Conservation (phyloP, 768 basidiomycete species). For the Termitomyces sp. region DNA sequence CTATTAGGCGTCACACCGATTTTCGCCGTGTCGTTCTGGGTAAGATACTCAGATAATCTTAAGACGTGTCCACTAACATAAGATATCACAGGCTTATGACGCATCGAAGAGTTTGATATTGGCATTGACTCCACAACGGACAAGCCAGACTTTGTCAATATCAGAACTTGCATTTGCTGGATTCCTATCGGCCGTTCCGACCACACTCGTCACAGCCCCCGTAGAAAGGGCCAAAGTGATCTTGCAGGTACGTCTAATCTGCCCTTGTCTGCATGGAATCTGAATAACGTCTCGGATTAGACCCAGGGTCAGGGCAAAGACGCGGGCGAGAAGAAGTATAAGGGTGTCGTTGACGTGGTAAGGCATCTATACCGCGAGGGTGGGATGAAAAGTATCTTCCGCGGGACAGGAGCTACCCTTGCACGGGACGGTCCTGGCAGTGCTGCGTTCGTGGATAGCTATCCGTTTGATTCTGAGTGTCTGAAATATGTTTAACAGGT, state of each 20-base stretch:
- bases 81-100: slow-evolving; percentile 73
- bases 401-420: slow-evolving; percentile 91
- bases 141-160: slow-evolving; percentile 55
- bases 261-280: neutral
- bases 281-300: slow-evolving; percentile 30
- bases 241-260: slow-evolving; percentile 57
- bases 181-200: slow-evolving; percentile 89
- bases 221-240: slow-evolving; percentile 97
- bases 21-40: slow-evolving; percentile 98
- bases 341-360: slow-evolving; percentile 88
- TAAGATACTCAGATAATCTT: slow-evolving; percentile 27
- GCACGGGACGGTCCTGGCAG: slow-evolving; percentile 95
- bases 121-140: slow-evolving; percentile 72
- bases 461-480: neutral
- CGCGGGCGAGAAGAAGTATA: slow-evolving; percentile 62
- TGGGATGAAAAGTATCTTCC: slow-evolving; percentile 84
- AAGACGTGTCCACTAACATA: neutral
- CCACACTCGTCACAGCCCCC: slow-evolving; percentile 90
- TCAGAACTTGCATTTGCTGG: slow-evolving; percentile 88
- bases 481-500: slow-evolving; percentile 40
- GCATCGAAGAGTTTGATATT: slow-evolving; percentile 84
- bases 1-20: slow-evolving; percentile 95
- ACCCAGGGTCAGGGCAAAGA: slow-evolving; percentile 77
- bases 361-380: slow-evolving; percentile 91
- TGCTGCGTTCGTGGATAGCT: slow-evolving; percentile 68